Conservation (phyloP, 345 rosid genomes). For the Pugionium dolabratum region DNA sequence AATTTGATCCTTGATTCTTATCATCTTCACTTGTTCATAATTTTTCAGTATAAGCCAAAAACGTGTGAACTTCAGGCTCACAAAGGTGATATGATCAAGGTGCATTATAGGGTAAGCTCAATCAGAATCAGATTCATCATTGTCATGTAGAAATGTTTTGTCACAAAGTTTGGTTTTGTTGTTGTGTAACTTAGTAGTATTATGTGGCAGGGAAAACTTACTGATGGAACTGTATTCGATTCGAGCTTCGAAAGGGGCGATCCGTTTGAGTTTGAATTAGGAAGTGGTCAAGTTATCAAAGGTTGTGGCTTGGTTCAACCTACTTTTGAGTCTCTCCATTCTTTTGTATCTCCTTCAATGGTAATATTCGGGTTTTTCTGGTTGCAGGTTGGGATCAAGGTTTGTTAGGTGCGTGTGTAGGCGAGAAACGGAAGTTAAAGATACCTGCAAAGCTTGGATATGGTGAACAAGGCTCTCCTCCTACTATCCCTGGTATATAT, state of each 20-base stretch:
- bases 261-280: constrained; percentile 89
- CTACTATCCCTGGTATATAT: constrained; percentile 79
- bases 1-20: background rate
- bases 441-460: constrained; percentile 95
- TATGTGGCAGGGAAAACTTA: constrained; percentile 74
- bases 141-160: background rate
- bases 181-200: constrained; percentile 2
- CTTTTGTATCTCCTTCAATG: background rate
- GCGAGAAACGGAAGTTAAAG: constrained; percentile 91
- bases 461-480: constrained; percentile 90
- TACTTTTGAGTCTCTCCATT: background rate
- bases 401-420: constrained; percentile 76
- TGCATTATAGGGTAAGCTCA: constrained; percentile 79
- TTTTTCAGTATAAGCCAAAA: constrained; percentile 61
- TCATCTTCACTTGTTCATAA: background rate
- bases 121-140: background rate
- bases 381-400: constrained; percentile 97
- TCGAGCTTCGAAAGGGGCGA: constrained; percentile 97
- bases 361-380: background rate
- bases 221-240: constrained; percentile 94
- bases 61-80: constrained; percentile 81
- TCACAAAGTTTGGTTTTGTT: background rate
- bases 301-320: constrained; percentile 44
- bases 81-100: constrained; percentile 86
- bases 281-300: constrained; percentile 92